Conservation (phyloP, 768 basidiomycete genomes). For the Trichaptum fuscoviolaceum region DNA sequence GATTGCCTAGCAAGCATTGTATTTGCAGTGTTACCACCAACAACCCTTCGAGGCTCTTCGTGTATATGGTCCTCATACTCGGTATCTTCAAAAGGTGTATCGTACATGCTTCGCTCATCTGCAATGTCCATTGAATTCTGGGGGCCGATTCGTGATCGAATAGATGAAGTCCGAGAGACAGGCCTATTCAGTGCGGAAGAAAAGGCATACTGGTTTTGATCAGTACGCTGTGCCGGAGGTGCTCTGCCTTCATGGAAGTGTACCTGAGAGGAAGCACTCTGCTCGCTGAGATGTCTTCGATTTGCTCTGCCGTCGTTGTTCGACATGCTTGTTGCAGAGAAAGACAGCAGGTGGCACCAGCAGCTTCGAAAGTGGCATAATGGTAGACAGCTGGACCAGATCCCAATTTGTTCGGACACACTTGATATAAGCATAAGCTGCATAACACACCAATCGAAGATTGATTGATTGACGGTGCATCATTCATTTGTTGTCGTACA, state of each 20-base stretch:
- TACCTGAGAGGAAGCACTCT: neutral
- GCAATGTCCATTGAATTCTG: neutral
- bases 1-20: neutral
- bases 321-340: neutral
- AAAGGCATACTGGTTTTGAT: neutral
- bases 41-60: neutral
- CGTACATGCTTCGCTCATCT: neutral
- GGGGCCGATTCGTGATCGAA: neutral
- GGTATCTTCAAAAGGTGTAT: neutral
- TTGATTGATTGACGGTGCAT: neutral
- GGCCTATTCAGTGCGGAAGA: neutral
- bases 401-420: neutral
- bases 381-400: neutral
- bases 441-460: neutral
- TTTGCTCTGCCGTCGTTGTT: neutral
- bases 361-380: neutral
- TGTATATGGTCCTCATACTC: neutral
- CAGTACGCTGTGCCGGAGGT: neutral
- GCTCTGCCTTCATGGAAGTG: neutral
- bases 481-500: neutral
- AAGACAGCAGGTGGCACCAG: neutral
- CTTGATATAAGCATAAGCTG: neutral
- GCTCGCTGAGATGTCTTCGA: neutral
- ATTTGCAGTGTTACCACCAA: neutral
- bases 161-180: neutral